Conservation (phyloP, 2,329 filamentous ascomycete species). For the Trichoderma sp. region DNA sequence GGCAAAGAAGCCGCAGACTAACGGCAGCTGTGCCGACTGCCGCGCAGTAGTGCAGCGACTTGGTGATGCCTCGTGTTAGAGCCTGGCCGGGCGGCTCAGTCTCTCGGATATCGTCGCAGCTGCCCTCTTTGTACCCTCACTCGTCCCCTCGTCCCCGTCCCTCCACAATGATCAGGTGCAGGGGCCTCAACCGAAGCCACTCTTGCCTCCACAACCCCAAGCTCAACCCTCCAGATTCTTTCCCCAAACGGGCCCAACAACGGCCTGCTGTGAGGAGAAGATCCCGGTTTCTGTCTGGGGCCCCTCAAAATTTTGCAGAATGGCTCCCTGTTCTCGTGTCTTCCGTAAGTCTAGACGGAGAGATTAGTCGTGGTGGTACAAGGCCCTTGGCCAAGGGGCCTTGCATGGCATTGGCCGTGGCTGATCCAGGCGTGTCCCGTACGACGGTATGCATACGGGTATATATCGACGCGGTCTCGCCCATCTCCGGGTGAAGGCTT, state of each 20-base stretch:
- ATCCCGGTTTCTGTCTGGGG: constrained; percentile 10
- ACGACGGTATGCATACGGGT: constrained; percentile 1
- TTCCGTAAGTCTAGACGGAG: not conserved
- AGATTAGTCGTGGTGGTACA: no score
- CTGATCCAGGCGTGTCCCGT: constrained; percentile 9
- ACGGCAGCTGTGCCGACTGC: constrained; percentile 25
- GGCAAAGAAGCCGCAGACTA: constrained; percentile 1
- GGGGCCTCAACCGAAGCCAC: constrained; percentile 23
- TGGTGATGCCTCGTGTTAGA: constrained; percentile 18
- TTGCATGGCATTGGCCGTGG: constrained; percentile 2
- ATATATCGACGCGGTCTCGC: constrained; percentile 11
- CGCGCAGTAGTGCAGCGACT: not conserved
- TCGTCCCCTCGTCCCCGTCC: not conserved
- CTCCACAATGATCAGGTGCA: constrained; percentile 17
- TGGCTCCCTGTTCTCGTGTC: not conserved
- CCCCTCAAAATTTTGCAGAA: constrained; percentile 25
- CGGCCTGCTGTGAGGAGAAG: not conserved
- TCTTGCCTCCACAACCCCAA: constrained; percentile 13
- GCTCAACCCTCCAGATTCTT: constrained; percentile 13
- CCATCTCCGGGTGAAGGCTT: constrained; percentile 18
- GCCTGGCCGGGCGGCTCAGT: not conserved
- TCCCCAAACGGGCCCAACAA: not conserved
- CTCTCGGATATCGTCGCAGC: not conserved
- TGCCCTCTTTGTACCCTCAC: not conserved
- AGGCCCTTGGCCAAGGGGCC: constrained; percentile 2